Evolutionary conservation across 805 yeast species (phyloP), one percentile per base, ranked within the genome.

Genomic region (Wickerhamiella shivajii): DNA sequence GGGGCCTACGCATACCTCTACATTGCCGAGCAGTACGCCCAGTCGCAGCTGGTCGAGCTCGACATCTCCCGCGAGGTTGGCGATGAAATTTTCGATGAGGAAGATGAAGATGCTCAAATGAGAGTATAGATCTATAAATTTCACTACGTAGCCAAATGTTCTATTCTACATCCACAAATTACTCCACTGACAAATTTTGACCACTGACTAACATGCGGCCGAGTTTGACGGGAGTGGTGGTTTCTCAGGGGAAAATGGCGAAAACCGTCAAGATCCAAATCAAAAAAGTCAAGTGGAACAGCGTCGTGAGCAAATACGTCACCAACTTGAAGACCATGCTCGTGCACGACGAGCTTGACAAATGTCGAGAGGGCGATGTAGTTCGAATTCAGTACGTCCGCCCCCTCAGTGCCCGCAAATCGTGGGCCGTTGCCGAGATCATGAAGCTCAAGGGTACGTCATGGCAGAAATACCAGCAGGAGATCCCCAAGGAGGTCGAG

Each of bases 231-330:
- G 98, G 98, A 29, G 74, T 83, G 57, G 97, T 87, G 45, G 74
- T 84, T 20, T 83, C 95, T 32, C 96, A 85, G 52, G 97, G 97
- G 27, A 83, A 83, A 56, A 90, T 85, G 95, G 68, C 69, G 58
- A 90, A 87, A 62, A 87, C 97, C 38, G 84, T 87, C 42, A 85
- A 84, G 60, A 96, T 87, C 39, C 70, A 94, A 40, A 85, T 87
- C 20, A 77, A 78, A 52, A 74, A 74, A 29, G 74, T 74, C 49
- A 69, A 70, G 27, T 81, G 74, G 62, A 77, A 83, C 56, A 68
- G 68, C 38, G 44, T 47, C 23, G 50, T 55, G 19, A 45, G 49
- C 36, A 56, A 63, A 58, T 81, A 80, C 44, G 65, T 80, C 44
- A 60, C 78, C 48, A 73, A 69, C 49, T 71, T 84, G 61, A 79